Evolutionary conservation across 139 green algal species (phyloP), one percentile per base, ranked within the genome.

Genomic region (Bryopsis sp.): DNA sequence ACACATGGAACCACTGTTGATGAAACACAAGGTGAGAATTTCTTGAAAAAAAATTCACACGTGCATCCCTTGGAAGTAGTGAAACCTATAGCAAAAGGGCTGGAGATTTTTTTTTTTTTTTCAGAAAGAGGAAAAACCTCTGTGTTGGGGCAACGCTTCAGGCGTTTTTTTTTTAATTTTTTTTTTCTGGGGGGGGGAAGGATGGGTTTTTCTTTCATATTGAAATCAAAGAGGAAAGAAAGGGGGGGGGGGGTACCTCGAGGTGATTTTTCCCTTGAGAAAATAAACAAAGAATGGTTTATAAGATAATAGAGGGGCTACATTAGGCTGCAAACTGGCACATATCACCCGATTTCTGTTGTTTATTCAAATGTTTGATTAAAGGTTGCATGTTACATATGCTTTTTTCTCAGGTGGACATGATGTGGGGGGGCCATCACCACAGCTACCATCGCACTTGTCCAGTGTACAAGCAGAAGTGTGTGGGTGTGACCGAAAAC

Each of bases 391-490:
- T 64, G 11, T 64, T 64, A 8, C 57, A 8, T 64, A 24, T 15
- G 24, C 15, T 64, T 34, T 67, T 15, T 71, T 35, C 61, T 58
- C 28, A 65, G 1, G 83, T 89, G 58, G 82, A 88, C 39, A 62
- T 82, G 26, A 76, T 74, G n/a, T 77, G 72, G 73, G 47, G 69
- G 24, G 84, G 84, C 36, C 84, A 90, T 72, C 78, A 88, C 73
- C 84, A 90, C 77, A 76, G 39, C 33, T 90, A 88, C 69, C 83
- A 87, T 69, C 78, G 84, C 62, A 90, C 76, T 11, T 90, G 84
- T 76, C 71, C 74, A 2, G 68, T 79, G 1, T 28, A 58, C 39
- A 47, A 47, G 15, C 32, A 66, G 11, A 11, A 3, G 11, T 79
- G 74, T 47, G n/a, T 74, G 29, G 64, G 26, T 11, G 29, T 66